Base-by-base conservation (phyloP, 306 rosid genomes). In the Calophaca sinica region DNA sequence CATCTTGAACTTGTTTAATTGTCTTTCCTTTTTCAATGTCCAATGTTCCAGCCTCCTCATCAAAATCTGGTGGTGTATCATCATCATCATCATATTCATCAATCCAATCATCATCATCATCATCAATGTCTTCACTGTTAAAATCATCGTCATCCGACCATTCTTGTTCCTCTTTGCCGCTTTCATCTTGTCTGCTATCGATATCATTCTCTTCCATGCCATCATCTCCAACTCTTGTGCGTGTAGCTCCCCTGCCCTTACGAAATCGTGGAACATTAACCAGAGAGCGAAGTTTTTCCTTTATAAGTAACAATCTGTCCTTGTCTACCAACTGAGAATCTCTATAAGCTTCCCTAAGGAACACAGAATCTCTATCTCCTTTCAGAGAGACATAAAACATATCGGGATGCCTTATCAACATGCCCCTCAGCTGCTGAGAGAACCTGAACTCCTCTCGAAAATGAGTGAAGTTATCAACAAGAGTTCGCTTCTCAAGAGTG, bases 321-420 rank as follows among this genome's bases (percentile, higher is more conserved):
- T 89, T 90, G 65, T 90, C 93, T 46, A 90, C 64, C 83, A 93
- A 79, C 32, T 90, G 91, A 45, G 94, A 90, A 81, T 89, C 84
- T 28, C 87, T 88, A 78, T 90, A 93, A 0, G 89, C 98, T 80
- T 93, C 98, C 83, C 98, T 84, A 50, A 93, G 93, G 79, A 93
- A 93, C 70, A 87, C 93, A 1, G 98, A 93, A 67, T 93, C 94
- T 69, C 96, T 86, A 7, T 87, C 96, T 33, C 98, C 98, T 83
- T 93, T 93, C 83, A 93, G 45, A 39, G 98, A 93, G 31, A 93
- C 89, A 58, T 93, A 93, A 76, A 93, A 89, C 94, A 90, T 86
- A 77, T 93, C 96, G 1, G 98, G 98, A 80, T 93, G 98, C 87
- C 98, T 87, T 51, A 90, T 87, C 69, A 93, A 73, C 98, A 93